These are phyloP conservation scores for Mrakia hoshinonis DNA, from an alignment of 768 basidiomycete genomes.

Conservation along the genomic window DNA sequence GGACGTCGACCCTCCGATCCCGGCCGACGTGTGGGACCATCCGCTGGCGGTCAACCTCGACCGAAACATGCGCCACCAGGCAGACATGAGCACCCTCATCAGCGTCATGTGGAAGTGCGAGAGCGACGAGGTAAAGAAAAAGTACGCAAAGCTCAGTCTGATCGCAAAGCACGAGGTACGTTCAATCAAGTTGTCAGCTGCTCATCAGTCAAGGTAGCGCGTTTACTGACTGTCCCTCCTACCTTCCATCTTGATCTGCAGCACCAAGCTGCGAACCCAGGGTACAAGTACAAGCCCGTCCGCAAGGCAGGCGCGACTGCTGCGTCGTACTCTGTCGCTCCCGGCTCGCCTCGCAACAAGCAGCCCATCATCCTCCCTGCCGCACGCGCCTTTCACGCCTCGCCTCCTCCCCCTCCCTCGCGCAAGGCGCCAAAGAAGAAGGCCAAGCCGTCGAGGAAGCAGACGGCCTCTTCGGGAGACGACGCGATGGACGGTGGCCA, in stretches of 20 bases:
- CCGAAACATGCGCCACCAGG: slow-evolving; percentile 47
- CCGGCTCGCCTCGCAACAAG: not conserved
- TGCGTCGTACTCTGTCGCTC: too few relatives aligned
- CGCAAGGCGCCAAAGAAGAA: not conserved
- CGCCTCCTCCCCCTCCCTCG: not conserved
- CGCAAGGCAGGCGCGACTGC: not conserved
- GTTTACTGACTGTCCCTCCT: not conserved
- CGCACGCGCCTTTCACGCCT: not conserved
- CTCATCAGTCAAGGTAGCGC: not conserved
- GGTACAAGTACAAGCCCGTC: slow-evolving; percentile 14
- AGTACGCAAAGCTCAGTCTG: slow-evolving; percentile 38
- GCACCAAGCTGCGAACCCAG: slow-evolving; percentile 12
- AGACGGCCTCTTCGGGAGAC: not conserved
- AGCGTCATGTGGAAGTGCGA: slow-evolving; percentile 59
- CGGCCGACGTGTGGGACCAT: slow-evolving; percentile 9
- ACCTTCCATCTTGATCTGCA: not conserved
- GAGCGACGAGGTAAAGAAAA: slow-evolving; percentile 44
- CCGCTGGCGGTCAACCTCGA: slow-evolving; percentile 31
- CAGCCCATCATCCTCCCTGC: not conserved
- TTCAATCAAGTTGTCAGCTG: not conserved
- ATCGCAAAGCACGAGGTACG: slow-evolving; percentile 41
- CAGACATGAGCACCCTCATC: slow-evolving; percentile 57
- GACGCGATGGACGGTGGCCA: not conserved
- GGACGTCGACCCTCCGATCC: slow-evolving; percentile 10
- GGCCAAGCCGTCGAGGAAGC: not conserved